Base-by-base conservation (phyloP, 106 monocot genomes). In the Amphibolis antarctica region DNA sequence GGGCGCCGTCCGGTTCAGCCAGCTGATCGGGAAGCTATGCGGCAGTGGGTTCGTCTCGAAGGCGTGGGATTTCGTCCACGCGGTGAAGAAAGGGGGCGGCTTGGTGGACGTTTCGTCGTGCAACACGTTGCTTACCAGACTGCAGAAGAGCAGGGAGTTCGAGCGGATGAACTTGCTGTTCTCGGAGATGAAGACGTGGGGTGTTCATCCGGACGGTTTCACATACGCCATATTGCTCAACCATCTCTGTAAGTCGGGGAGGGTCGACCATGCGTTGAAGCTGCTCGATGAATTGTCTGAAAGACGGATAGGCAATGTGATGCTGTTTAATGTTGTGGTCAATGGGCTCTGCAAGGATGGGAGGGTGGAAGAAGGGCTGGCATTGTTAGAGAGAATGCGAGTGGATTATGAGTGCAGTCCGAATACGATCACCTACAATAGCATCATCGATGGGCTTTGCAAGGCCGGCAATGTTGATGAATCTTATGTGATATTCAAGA, bases 201-300 rank as follows among this genome's bases (percentile, higher is more conserved):
- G 74, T 19, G 36, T 78, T 2, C 60, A 42, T 0, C 74, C 79
- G 1, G 73, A 73, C 43, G 73, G 67, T 0, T 70, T 88, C 4
- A 92, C 85, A 1, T 78, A 72, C 28, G 78, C 80, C 1, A 92
- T 92, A 6, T 73, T 85, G 31, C 71, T 92, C 66, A 85, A 85
- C 52, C 68, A 71, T 25, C 66, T 92, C 10, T 77, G 73, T 54
- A 88, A 84, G 54, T 85, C 78, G 15, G 55, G 75, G 14, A 62
- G 77, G 21, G 24, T 82, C 13, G 78, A 74, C 9, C 64, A 78
- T 5, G 92, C 88, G 11, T 68, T 78, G 14, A 61, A 29, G 57
- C 24, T 89, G 82, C 64, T 89, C 64, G 85, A 80, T 48, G 69
- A 59, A 80, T 77, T 85, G 89, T 7, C 18, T 42, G 11, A 1